Evolutionary conservation across 192 early-diverging fungal genomes (phyloP).

Genomic region (Rhizophagus clarus): DNA sequence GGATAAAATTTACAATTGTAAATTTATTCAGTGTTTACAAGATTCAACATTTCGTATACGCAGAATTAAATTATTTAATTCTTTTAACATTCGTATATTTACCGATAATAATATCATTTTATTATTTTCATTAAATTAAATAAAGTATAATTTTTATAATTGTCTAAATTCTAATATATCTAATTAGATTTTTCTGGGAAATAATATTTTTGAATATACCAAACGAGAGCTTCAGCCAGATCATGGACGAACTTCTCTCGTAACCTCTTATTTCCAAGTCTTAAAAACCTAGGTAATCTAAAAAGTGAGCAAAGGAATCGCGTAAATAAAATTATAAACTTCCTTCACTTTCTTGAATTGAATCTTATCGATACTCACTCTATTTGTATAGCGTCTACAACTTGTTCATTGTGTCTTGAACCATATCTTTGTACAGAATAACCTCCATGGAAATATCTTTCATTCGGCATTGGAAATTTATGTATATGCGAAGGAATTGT

Average conservation of each 20-base stretch:
- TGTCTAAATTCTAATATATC: no score
- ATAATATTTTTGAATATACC: not conserved
- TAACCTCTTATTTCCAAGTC: not conserved
- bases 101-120: no score
- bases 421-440: slow-evolving; percentile 23
- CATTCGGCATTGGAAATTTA: not conserved
- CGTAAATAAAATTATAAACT: not conserved
- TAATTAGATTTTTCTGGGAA: not conserved
- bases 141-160: no score
- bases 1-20: no score
- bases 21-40: no score
- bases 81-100: no score
- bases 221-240: not conserved
- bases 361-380: not conserved
- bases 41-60: no score
- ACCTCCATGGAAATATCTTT: slow-evolving; percentile 17
- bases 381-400: slow-evolving; percentile 13
- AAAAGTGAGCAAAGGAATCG: not conserved
- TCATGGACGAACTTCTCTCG: not conserved
- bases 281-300: not conserved
- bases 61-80: no score
- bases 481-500: slow-evolving; percentile 9
- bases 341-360: no score
- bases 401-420: not conserved
- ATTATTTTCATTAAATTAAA: no score